Evolutionary conservation across 225 moss, liverwort and hornwort genomes (phyloP).

Genomic region (Sphagnum tenellum): DNA sequence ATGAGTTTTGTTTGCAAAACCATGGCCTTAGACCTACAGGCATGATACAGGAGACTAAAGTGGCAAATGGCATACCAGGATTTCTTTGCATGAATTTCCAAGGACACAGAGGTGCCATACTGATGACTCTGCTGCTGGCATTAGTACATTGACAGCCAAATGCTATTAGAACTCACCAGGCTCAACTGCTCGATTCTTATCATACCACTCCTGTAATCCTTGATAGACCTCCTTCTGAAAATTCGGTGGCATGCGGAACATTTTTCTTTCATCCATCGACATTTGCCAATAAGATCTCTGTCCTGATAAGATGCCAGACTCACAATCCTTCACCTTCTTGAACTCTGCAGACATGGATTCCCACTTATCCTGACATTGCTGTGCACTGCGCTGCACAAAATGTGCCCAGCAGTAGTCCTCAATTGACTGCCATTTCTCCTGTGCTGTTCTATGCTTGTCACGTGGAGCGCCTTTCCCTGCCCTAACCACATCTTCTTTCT

Average conservation of each 20-base stretch:
- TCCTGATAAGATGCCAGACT: slow-evolving; percentile 27
- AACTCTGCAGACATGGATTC: slow-evolving; percentile 74
- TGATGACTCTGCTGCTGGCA: too few relatives aligned
- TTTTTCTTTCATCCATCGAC: slow-evolving; percentile 68
- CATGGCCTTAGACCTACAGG: too few relatives aligned
- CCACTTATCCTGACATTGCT: slow-evolving; percentile 86
- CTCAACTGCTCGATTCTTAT: slow-evolving; percentile 57
- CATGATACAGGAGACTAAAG: too few relatives aligned
- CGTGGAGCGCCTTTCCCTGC: slow-evolving; percentile 27
- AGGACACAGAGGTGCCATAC: too few relatives aligned
- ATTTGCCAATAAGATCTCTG: slow-evolving; percentile 68
- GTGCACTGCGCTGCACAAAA: slow-evolving; percentile 65
- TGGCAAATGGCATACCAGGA: too few relatives aligned
- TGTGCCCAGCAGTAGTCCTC: slow-evolving; percentile 71
- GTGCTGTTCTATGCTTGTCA: slow-evolving; percentile 59
- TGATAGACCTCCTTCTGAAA: slow-evolving; percentile 69
- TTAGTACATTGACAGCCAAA: too few relatives aligned
- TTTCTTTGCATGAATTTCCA: too few relatives aligned
- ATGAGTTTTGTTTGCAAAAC: too few relatives aligned
- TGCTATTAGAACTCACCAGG: slow-evolving; percentile 23
- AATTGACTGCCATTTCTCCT: slow-evolving; percentile 74
- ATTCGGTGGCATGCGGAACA: slow-evolving; percentile 60
- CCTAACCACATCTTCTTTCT: slow-evolving; percentile 35
- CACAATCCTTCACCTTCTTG: slow-evolving; percentile 80
- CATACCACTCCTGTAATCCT: slow-evolving; percentile 64